Base-by-base conservation (phyloP, 1,284 basidiomycete genomes). In the Ganoderma resinaceum region DNA sequence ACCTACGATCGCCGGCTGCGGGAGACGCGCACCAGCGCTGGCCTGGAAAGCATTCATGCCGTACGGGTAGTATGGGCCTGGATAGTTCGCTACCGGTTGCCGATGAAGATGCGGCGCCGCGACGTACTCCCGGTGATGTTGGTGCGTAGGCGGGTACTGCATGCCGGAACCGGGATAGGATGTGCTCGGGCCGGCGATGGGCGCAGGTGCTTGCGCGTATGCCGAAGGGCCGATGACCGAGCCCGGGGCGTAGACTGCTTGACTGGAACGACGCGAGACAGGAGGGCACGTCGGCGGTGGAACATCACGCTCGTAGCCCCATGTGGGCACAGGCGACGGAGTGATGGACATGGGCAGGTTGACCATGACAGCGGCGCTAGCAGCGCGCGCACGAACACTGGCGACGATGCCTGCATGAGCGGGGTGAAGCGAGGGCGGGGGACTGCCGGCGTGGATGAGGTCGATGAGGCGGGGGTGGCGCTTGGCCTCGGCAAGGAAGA, bases 401-500 rank as follows among this genome's bases (percentile, higher is more conserved):
- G 68, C 49, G 16, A 66, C 60, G 52, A 66, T 49, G 20, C 66
- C 61, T 58, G 63, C 42, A 53, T 31, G 38, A 2, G n/a, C 4
- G 31, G 62, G 66, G 0, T n/a, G 11, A 5, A 65, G 62, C 33
- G 62, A 53, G 52, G 55, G 62, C 23, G 71, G 60, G 43, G 74
- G 70, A 6, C 72, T 72, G 63, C 76, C 77, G 62, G 75, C 74
- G 65, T 69, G 70, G 71, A 78, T 74, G 70, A 78, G 76, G 52
- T 73, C 76, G 55, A 77, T 68, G 65, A 78, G 72, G n/a, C 76
- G 73, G 43, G 74, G 67, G 71, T 78, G 73, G 59, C 74, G 74
- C 65, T 72, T 71, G 18, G 77, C 77, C 70, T 76, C 74, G 29
- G 73, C 68, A 66, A 78, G 71, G 73, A 77, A 78, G 52, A 77